These are phyloP conservation scores for Calonectria naviculata DNA, from an alignment of 2,329 filamentous ascomycete species.

Conservation along the genomic window DNA sequence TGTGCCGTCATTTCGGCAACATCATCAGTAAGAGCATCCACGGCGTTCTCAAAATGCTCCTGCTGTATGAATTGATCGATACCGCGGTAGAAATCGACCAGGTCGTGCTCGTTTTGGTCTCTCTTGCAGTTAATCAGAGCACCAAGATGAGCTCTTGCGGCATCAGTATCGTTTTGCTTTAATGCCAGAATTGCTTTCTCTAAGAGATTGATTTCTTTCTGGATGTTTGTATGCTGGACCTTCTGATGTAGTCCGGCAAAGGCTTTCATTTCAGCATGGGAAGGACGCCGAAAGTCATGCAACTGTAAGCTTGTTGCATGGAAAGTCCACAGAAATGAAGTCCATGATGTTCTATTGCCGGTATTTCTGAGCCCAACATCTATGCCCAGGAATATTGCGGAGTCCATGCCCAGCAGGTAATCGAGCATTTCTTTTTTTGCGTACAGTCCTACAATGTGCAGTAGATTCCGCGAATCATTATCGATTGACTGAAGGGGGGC, in stretches of 20 bases:
- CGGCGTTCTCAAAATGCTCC: too few species aligned
- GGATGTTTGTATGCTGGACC: too few species aligned
- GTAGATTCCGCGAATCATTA: rapidly evolving
- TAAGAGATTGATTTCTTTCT: too few species aligned
- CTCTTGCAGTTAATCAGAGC: too few species aligned
- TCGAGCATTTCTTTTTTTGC: neutral
- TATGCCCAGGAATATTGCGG: neutral
- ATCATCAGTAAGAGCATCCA: too few species aligned
- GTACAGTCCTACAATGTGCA: neutral
- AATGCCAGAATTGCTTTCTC: too few species aligned
- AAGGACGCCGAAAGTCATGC: rapidly evolving
- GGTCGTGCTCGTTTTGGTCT: too few species aligned
- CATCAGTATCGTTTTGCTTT: too few species aligned
- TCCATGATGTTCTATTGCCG: rapidly evolving
- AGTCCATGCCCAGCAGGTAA: neutral
- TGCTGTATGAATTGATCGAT: too few species aligned
- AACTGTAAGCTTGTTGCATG: neutral
- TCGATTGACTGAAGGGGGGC: neutral
- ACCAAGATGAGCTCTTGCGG: too few species aligned
- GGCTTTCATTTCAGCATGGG: neutral
- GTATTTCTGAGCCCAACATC: neutral
- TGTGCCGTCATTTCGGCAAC: too few species aligned
- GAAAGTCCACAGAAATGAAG: neutral
- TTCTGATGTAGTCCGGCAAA: neutral
- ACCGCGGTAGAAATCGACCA: too few species aligned